Percentiles rank a stretch among this genome's conserved stretches.
Conservation (phyloP, 2,329 filamentous ascomycete species). For the Trichoderma sp. region DNA sequence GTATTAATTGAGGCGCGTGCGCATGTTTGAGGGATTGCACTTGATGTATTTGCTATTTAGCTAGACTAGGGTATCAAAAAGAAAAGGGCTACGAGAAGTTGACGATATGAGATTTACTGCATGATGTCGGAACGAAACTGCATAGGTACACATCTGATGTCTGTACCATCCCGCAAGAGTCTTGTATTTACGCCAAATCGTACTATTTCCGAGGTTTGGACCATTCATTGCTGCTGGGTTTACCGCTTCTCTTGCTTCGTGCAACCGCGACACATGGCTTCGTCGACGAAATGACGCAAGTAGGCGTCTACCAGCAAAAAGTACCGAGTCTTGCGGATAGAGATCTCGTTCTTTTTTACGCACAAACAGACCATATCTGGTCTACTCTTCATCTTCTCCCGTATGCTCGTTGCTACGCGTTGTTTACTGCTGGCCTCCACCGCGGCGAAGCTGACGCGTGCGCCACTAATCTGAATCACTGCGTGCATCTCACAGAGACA, state of each 20-base stretch:
- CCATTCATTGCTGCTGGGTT: not conserved
- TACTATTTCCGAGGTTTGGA: too few relatives aligned
- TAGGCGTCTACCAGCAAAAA: too few relatives aligned
- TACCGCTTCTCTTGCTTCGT: too few relatives aligned
- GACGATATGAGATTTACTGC: not conserved
- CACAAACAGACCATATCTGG: not conserved
- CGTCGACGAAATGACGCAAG: not conserved
- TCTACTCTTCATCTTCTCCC: not conserved
- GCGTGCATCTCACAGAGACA: not conserved
- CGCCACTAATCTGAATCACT: not conserved
- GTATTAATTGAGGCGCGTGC: not conserved
- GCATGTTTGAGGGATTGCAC: not conserved
- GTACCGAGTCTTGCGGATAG: not conserved
- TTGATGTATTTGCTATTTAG: slow-evolving; percentile 4
- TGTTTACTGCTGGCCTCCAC: not conserved
- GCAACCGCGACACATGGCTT: too few relatives aligned
- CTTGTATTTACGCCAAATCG: too few relatives aligned
- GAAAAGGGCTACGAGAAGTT: not conserved
- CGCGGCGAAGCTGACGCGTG: not conserved
- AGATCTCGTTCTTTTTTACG: not conserved
- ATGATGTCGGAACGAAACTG: not conserved
- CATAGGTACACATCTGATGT: too few relatives aligned
- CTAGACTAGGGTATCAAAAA: not conserved
- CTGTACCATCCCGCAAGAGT: too few relatives aligned
- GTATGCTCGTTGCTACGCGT: not conserved